Conservation (phyloP, 2,329 filamentous ascomycete genomes). For the Calonectria pauciramosa region DNA sequence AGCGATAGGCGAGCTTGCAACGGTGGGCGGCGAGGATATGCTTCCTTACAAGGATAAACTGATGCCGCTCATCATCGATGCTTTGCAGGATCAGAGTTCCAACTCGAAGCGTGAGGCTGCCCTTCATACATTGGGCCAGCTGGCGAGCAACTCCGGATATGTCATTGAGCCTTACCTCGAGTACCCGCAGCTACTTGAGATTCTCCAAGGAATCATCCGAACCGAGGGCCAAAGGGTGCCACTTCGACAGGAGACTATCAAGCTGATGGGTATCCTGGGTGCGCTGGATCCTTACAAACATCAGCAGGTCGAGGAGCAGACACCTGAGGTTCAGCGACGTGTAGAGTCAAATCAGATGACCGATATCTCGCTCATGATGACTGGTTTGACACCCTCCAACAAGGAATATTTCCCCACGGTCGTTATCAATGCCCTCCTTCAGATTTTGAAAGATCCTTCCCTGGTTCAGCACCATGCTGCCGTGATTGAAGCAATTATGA, state of each 20-base stretch:
- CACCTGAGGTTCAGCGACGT: slow-evolving; percentile 82
- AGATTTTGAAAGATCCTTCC: slow-evolving; percentile 92
- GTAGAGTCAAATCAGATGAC: slow-evolving; percentile 78
- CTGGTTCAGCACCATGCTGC: slow-evolving; percentile 91
- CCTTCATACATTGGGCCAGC: slow-evolving; percentile 88
- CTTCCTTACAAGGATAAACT: slow-evolving; percentile 89
- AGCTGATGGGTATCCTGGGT: slow-evolving; percentile 94
- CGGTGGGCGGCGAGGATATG: slow-evolving; percentile 95
- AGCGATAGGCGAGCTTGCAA: slow-evolving; percentile 93
- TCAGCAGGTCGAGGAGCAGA: slow-evolving; percentile 89
- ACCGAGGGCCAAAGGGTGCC: slow-evolving; percentile 87
- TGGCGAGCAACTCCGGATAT: slow-evolving; percentile 97
- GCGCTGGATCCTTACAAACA: slow-evolving; percentile 97
- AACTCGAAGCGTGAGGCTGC: slow-evolving; percentile 92
- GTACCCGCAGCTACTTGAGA: slow-evolving; percentile 92
- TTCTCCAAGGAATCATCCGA: slow-evolving; percentile 94
- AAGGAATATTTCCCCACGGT: slow-evolving; percentile 99
- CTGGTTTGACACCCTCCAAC: slow-evolving; percentile 92
- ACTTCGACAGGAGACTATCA: slow-evolving; percentile 93
- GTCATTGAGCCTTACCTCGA: slow-evolving; percentile 97
- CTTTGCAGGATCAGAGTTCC: slow-evolving; percentile 93
- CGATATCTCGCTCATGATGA: slow-evolving; percentile 98
- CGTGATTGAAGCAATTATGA: slow-evolving; percentile 98
- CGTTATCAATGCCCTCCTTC: slow-evolving; percentile 94
- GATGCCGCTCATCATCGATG: slow-evolving; percentile 96